Evolutionary conservation across 2,329 filamentous ascomycete species (phyloP).

Genomic region (Aspergillus pseudoviridinutans): DNA sequence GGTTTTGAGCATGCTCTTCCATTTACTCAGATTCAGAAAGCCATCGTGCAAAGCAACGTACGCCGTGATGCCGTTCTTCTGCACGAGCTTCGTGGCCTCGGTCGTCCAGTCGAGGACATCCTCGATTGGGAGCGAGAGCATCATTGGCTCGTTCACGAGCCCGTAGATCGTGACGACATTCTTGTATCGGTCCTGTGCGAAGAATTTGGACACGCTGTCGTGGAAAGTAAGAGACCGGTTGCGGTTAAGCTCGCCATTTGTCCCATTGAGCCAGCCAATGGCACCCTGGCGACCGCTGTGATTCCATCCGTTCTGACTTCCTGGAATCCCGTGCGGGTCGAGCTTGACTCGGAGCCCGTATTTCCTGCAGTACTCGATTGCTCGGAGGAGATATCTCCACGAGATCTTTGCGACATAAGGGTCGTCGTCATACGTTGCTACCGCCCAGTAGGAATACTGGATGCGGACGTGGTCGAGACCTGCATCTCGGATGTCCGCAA

Average conservation of each 20-base stretch:
- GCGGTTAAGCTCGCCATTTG: conserved; percentile 71
- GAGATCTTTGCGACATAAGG: conserved; percentile 82
- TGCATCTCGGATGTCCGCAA: conserved; percentile 76
- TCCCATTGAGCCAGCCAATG: conserved; percentile 90
- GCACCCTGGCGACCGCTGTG: conserved; percentile 79
- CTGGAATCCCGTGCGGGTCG: conserved; percentile 86
- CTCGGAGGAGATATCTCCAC: conserved; percentile 90
- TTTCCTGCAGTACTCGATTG: conserved; percentile 89
- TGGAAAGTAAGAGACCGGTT: conserved; percentile 84
- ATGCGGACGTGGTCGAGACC: conserved; percentile 97
- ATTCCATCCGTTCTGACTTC: conserved; percentile 97
- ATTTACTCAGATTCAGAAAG: conserved; percentile 85
- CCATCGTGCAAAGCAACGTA: conserved; percentile 88
- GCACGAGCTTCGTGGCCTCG: conserved; percentile 67
- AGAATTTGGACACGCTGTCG: conserved; percentile 82
- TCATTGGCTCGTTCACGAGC: conserved; percentile 88
- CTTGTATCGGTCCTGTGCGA: conserved; percentile 86
- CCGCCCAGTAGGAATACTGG: conserved; percentile 91
- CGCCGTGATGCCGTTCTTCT: conserved; percentile 67
- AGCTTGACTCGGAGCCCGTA: conserved; percentile 90
- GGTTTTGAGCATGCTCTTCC: conserved; percentile 76
- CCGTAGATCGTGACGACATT: conserved; percentile 93
- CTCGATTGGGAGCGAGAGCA: conserved; percentile 64
- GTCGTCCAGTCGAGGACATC: conserved; percentile 77
- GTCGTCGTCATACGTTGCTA: conserved; percentile 77